Conservation (phyloP, 257 asterid genomes). For the Parsonsia alboflavescens region DNA sequence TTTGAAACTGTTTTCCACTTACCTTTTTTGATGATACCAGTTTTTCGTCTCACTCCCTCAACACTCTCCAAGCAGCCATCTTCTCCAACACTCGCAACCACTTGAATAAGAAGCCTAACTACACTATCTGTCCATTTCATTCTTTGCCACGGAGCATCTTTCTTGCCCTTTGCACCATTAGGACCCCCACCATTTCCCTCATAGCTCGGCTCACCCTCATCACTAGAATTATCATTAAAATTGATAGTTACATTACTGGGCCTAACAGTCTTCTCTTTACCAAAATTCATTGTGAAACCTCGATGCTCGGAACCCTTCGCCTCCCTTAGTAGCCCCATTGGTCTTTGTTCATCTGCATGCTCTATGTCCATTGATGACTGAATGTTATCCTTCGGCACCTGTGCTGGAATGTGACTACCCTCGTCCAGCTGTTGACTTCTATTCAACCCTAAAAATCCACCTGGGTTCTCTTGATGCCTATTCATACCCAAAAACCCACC, state of each 20-base stretch:
- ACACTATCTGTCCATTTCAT: constrained; percentile 57
- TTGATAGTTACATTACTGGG: constrained; percentile 10
- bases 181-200: constrained; percentile 24
- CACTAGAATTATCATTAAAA: constrained; percentile 21
- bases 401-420: constrained; percentile 13
- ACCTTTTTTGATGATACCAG: constrained; percentile 42
- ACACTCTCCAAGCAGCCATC: constrained; percentile 36
- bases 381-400: constrained; percentile 4
- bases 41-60: constrained; percentile 32
- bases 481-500: constrained; percentile 34
- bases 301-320: constrained; percentile 9
- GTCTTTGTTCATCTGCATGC: constrained; percentile 14
- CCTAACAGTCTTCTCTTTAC: constrained; percentile 15
- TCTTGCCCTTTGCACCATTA: constrained; percentile 28
- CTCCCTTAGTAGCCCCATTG: constrained; percentile 16
- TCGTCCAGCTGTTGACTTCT: constrained; percentile 22
- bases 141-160: constrained; percentile 49
- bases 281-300: constrained; percentile 22
- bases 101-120: constrained; percentile 48
- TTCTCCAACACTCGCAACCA: constrained; percentile 49
- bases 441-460: constrained; percentile 20
- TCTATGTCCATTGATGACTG: constrained; percentile 15
- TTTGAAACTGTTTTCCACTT: constrained; percentile 58
- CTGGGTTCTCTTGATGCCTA: constrained; percentile 24
- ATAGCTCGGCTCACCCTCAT: constrained; percentile 33